Percentiles rank a stretch among this genome's conserved stretches.
Evolutionary conservation across 306 rosid genomes (phyloP).

Genomic region (Calophaca sinica): DNA sequence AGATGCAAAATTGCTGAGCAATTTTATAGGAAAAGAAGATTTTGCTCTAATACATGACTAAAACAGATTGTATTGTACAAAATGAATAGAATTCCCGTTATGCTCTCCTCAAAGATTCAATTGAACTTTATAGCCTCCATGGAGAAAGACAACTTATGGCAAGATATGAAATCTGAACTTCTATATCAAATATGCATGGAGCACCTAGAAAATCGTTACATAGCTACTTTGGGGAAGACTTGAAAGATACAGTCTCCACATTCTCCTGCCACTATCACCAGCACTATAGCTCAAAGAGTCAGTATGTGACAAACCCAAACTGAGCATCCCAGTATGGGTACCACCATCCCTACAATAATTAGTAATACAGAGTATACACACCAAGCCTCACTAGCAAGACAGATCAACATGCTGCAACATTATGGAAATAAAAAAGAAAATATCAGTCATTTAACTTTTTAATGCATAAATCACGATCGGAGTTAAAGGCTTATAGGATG

Average conservation of each 20-base stretch:
- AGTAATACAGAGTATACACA: slow-evolving; percentile 57
- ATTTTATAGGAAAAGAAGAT: slow-evolving; percentile 45
- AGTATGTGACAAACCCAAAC: slow-evolving; percentile 48
- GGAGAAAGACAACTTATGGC: slow-evolving; percentile 51
- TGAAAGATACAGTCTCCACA: slow-evolving; percentile 39
- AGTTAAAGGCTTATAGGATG: slow-evolving; percentile 28
- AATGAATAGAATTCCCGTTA: slow-evolving; percentile 64
- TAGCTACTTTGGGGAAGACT: slow-evolving; percentile 38
- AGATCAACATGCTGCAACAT: slow-evolving; percentile 58
- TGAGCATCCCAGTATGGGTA: slow-evolving; percentile 45
- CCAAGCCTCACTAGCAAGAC: slow-evolving; percentile 46
- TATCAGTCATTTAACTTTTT: slow-evolving; percentile 33
- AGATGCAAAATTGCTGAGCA: slow-evolving; percentile 59
- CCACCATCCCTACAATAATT: slow-evolving; percentile 47
- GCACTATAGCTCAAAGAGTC: slow-evolving; percentile 52
- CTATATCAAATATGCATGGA: slow-evolving; percentile 45
- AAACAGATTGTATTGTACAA: slow-evolving; percentile 67
- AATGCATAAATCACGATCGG: slow-evolving; percentile 6
- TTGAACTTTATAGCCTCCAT: slow-evolving; percentile 59
- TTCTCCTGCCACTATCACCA: slow-evolving; percentile 44
- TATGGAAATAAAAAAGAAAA: slow-evolving; percentile 21
- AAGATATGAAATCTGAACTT: slow-evolving; percentile 47
- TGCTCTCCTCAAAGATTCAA: slow-evolving; percentile 60
- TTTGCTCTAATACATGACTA: slow-evolving; percentile 51
- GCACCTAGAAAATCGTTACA: slow-evolving; percentile 44